Base-by-base conservation (phyloP, 2,329 filamentous ascomycete species). In the Chaetomium olivaceum region DNA sequence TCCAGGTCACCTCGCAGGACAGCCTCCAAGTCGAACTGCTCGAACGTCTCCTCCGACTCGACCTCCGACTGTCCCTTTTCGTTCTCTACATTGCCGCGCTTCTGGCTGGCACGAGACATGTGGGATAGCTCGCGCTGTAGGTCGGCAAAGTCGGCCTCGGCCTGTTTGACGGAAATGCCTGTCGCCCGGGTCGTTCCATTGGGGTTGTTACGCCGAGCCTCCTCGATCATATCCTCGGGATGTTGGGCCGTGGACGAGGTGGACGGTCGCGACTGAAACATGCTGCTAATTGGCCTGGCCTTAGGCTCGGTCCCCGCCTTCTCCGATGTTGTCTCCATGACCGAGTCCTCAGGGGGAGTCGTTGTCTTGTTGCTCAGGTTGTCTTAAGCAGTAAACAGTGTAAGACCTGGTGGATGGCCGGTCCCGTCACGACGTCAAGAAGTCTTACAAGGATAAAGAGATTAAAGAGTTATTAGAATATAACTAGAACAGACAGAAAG, bases 21-120 rank as follows among this genome's bases (percentile, higher is more conserved):
- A 9, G 82, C 78, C 76, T 96, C 91, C 46, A 97, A 81, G 74
- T 96, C 89, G 76, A 95, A 96, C 11, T 83, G 80, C 63, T 86
- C 86, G 2, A 80, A 80, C 2, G 80, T 81, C 1, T 79, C 80
- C 54, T 82, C 80, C 0, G 80, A 80, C 3, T 79, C 71, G 73
- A 74, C 3, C 69, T 79, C 36, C 69, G 75, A 66, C 31, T 77
- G 77, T 1, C 77, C 80, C 73, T 88, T 89, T 73, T 91, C 89
- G 9, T 86, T 73, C 77, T 90, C 89, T n/a, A 69, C 72, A 6
- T 74, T 74, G 66, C 76, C 81, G 46, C 72, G 76, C 14, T 69
- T 69, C 27, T 79, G 79, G 73, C 84, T 87, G 0, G 80, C 80
- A 33, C 81, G 81, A 7, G 85, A 88, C n/a, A 84, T 75, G 7